Conservation (phyloP, 352 stramenopile species). For the Globisporangium takayamanum region DNA sequence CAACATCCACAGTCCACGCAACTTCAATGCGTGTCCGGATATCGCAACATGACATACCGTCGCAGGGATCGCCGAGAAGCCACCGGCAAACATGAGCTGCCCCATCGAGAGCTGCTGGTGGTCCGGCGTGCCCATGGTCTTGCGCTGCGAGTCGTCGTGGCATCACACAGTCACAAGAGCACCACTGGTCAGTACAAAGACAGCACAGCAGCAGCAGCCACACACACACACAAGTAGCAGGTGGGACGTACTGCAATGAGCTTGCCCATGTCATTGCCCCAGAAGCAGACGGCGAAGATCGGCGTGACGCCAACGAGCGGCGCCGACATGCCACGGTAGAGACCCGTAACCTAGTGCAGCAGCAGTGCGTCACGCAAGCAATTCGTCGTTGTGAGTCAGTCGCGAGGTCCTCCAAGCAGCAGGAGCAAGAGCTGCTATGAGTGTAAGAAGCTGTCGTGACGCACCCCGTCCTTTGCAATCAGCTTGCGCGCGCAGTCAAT, state of each 20-base stretch:
- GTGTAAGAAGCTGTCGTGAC: slow-evolving; percentile 7
- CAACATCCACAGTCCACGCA: background rate
- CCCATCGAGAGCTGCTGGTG: slow-evolving; percentile 61
- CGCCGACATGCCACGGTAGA: slow-evolving; percentile 95
- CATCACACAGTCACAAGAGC: background rate
- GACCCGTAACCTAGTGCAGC: slow-evolving; percentile 43
- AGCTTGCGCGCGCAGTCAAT: slow-evolving; percentile 92
- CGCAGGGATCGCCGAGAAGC: slow-evolving; percentile 85
- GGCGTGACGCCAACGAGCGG: slow-evolving; percentile 92
- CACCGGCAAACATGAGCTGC: slow-evolving; percentile 87
- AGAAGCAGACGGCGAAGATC: slow-evolving; percentile 97
- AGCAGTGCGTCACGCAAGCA: slow-evolving; percentile 3
- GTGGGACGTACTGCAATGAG: slow-evolving; percentile 68
- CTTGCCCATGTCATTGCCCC: slow-evolving; percentile 96
- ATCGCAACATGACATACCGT: slow-evolving; percentile 19
- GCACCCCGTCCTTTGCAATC: slow-evolving; percentile 88
- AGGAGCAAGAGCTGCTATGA: background rate
- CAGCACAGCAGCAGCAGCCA: background rate
- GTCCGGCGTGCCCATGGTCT: slow-evolving; percentile 46
- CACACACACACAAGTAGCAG: background rate
- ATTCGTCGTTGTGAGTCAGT: background rate
- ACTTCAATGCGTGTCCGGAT: background rate
- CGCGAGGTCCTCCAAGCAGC: background rate
- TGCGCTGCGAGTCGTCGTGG: slow-evolving; percentile 31
- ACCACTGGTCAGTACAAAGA: slow-evolving; percentile 1